Conservation (phyloP, 805 yeast genomes). For the Ogataea polymorpha region DNA sequence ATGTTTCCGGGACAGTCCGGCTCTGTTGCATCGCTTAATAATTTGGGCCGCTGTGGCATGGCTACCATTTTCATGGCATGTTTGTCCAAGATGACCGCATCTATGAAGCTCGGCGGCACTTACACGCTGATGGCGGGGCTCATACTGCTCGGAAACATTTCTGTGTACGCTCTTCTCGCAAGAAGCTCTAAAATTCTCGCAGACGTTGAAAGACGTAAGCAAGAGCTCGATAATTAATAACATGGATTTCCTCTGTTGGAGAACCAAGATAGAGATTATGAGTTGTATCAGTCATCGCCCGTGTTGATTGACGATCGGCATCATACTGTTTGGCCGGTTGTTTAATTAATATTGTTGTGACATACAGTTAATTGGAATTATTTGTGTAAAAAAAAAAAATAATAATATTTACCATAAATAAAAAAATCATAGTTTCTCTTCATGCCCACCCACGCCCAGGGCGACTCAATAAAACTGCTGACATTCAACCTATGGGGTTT, state of each 20-base stretch:
- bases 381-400: too few species aligned
- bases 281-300: too few species aligned
- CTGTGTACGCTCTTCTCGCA: conserved; percentile 17
- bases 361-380: too few species aligned
- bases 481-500: conserved; percentile 90
- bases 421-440: too few species aligned
- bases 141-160: conserved; percentile 10
- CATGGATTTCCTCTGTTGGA: neutral
- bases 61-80: conserved; percentile 72
- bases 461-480: conserved; percentile 42
- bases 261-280: too few species aligned
- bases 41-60: conserved; percentile 67
- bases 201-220: neutral
- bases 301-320: too few species aligned
- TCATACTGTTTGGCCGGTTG: too few species aligned
- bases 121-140: conserved; percentile 68
- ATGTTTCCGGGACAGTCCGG: conserved; percentile 68
- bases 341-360: too few species aligned
- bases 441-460: neutral
- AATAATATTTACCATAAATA: neutral
- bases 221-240: neutral
- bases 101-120: conserved; percentile 70
- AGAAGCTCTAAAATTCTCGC: conserved; percentile 20
- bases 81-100: conserved; percentile 53
- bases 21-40: conserved; percentile 70